Evolutionary conservation across 2,329 filamentous ascomycete species (phyloP), one percentile per base, ranked within the genome.

Genomic region (Penicillium sp.): DNA sequence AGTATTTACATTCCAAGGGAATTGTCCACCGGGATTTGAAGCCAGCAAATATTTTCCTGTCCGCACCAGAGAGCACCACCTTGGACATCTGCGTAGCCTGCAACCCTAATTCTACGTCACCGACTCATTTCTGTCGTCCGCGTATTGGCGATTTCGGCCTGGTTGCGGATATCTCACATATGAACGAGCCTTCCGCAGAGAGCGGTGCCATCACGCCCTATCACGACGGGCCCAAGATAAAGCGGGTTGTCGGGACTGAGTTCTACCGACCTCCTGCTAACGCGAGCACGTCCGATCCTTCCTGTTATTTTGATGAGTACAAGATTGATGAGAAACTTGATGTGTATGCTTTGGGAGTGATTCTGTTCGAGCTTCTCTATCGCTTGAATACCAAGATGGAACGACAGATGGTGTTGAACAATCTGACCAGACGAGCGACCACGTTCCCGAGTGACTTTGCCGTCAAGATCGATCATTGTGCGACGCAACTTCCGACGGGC

Each of bases 61-160:
- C 83, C 2, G 76, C 78, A 0, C 73, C 79, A 4, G 80, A 83
- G 19, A 80, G 78, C 22, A 76, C 83, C n/a, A 75, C 83, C 46
- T 68, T 83, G 1, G 75, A 78, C 1, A 71, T 66, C 0, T 87
- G 85, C 65, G 65, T 68, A 10, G 66, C 77, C 1, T 89, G 85
- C 60, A 65, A 68, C 33, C 62, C 56, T 8, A 65, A 68, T 6
- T 60, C 70, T 8, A 69, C 69, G 2, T 60, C 68, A 2, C 66
- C 69, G 4, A 59, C 66, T 25, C 67, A 80, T 14, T 83, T 82
- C 60, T 75, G 86, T 35, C 83, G 82, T 42, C 85, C 88, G 11
- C 82, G 86, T 4, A 89, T 90, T 56, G 88, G 87, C 1, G 88
- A 90, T 68, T 90, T 90, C 68, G 88, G 88, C 2, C 81, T 89